Percentiles rank a stretch among this genome's conserved stretches.
These are phyloP conservation scores for Pichia nakasei DNA, from an alignment of 805 yeast species.

Conservation along the genomic window DNA sequence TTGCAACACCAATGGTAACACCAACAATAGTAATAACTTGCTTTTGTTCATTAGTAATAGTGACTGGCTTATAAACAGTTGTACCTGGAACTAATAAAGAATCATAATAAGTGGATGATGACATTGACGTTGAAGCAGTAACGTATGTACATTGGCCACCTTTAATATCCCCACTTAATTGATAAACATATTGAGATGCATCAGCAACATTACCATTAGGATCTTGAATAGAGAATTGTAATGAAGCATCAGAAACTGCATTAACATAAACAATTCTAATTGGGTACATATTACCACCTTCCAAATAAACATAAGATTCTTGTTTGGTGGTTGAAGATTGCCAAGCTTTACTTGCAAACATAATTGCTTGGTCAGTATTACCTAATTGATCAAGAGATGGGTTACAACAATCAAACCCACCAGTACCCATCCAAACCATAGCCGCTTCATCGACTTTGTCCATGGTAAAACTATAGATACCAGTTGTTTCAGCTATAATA, in stretches of 20 bases:
- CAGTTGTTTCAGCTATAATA: constrained; percentile 21
- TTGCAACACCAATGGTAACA: constrained; percentile 6
- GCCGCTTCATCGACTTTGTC: constrained; percentile 25
- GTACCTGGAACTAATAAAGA: constrained; percentile 1
- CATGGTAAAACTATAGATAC: constrained; percentile 21
- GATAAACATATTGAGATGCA: constrained; percentile 5
- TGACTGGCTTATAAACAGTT: constrained; percentile 2
- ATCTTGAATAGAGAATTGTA: constrained; percentile 8
- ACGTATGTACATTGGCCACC: not conserved
- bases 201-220: constrained; percentile 8
- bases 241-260: constrained; percentile 5
- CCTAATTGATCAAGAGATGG: constrained; percentile 5
- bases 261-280: constrained; percentile 15
- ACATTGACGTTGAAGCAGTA: not conserved
- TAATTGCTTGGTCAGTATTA: constrained; percentile 3
- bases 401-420: constrained; percentile 29
- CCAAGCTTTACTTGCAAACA: constrained; percentile 9
- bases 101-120: constrained; percentile 2
- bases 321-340: not conserved
- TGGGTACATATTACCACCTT: constrained; percentile 14
- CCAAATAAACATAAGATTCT: constrained; percentile 10
- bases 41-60: not conserved
- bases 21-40: not conserved
- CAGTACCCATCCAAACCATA: constrained; percentile 26
- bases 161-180: not conserved